These are phyloP conservation scores for Chaetoceros muelleri DNA, from an alignment of 108 stramenopile genomes.

Conservation along the genomic window DNA sequence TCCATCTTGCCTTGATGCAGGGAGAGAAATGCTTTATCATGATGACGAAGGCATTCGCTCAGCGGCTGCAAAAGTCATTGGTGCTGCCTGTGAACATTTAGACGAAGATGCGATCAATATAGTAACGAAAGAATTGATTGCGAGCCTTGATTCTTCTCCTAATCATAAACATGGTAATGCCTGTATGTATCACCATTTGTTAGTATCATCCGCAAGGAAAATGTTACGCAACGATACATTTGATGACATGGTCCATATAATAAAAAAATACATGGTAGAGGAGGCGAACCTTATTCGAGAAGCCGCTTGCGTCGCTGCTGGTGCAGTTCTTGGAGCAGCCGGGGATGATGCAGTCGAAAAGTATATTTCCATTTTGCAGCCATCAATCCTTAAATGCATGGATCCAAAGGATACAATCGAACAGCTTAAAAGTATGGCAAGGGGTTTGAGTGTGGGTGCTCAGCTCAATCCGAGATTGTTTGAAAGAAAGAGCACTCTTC, in stretches of 20 bases:
- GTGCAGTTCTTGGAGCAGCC: conserved; percentile 58
- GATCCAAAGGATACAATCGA: conserved; percentile 53
- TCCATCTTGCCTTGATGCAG: conserved; percentile 69
- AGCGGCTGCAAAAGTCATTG: conserved; percentile 74
- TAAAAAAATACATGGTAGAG: conserved; percentile 48
- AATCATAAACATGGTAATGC: conserved; percentile 63
- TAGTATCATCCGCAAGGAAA: conserved; percentile 36
- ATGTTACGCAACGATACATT: conserved; percentile 6
- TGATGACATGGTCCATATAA: conserved; percentile 21
- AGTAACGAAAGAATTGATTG: conserved; percentile 36
- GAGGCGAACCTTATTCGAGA: conserved; percentile 47
- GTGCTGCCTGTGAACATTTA: conserved; percentile 53
- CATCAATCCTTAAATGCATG: conserved; percentile 45
- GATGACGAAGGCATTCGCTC: conserved; percentile 74
- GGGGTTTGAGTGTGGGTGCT: conserved; percentile 59
- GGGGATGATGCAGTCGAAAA: conserved; percentile 27
- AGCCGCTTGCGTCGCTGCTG: conserved; percentile 59
- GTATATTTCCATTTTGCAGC: conserved; percentile 18
- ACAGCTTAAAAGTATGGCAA: conserved; percentile 52
- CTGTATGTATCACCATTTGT: conserved; percentile 53
- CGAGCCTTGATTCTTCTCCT: conserved; percentile 16
- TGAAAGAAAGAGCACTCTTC: conserved; percentile 26
- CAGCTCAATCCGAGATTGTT: conserved; percentile 43
- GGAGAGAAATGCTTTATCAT: conserved; percentile 45
- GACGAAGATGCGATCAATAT: conserved; percentile 29